phyloP scores from a whole-genome alignment of 2,329 filamentous ascomycete genomes.

The Neoarthrinium moseri region DNA sequence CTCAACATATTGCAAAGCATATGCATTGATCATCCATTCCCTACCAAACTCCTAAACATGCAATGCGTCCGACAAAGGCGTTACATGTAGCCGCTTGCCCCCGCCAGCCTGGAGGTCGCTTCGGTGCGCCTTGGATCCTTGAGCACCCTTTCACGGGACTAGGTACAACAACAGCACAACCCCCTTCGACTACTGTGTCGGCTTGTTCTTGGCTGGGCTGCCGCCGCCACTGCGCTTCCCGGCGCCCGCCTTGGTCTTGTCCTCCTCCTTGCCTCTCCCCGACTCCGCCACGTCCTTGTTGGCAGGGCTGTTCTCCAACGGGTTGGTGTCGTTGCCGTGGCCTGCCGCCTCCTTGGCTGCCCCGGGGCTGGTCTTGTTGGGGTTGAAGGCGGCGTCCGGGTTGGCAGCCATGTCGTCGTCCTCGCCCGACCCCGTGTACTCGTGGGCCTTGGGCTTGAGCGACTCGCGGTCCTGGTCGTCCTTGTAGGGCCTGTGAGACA shows the following conservation, averaged over 20 bases:
- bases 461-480: slow-evolving; percentile 57
- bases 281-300: slow-evolving; percentile 39
- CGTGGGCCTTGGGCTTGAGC: slow-evolving; percentile 63
- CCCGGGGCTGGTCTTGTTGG: slow-evolving; percentile 66
- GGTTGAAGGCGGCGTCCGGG: slow-evolving; percentile 66
- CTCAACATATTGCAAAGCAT: too few species aligned
- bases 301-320: slow-evolving; percentile 43
- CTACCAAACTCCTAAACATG: too few species aligned
- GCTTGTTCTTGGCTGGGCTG: slow-evolving; percentile 26
- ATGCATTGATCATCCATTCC: too few species aligned
- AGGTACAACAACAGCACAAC: too few species aligned
- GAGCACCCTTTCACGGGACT: too few species aligned
- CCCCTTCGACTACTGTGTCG: too few species aligned
- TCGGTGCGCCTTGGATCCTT: too few species aligned
- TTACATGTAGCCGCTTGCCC: too few species aligned
- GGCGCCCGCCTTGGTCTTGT: slow-evolving; percentile 32
- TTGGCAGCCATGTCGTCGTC: slow-evolving; percentile 58
- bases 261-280: slow-evolving; percentile 17
- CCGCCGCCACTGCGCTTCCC: slow-evolving; percentile 26
- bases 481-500: slow-evolving; percentile 40
- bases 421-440: slow-evolving; percentile 67
- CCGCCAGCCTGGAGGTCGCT: too few species aligned
- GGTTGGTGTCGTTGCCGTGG: slow-evolving; percentile 26
- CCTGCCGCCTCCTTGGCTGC: slow-evolving; percentile 44
- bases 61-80: too few species aligned